Evolutionary conservation across 75 land plant species (phyloP), one percentile per base, ranked within the genome.

Genomic region (Cryptomeria japonica): DNA sequence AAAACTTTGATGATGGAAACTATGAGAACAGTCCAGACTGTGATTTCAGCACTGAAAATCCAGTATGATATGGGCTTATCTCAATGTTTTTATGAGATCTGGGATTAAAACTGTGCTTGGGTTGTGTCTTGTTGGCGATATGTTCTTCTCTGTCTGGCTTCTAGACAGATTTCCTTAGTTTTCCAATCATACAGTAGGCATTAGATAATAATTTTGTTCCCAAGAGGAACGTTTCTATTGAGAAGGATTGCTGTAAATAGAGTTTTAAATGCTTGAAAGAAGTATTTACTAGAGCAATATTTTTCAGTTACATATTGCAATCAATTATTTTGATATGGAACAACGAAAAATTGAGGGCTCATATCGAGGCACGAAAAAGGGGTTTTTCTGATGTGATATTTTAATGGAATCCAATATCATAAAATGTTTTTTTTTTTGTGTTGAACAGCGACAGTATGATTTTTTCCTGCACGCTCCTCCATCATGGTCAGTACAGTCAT

Each of bases 1-100:
- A 49, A 46, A 88, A 83, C 61, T 88, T 88, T 39, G 88, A 88
- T 56, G 86, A 88, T 84, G 88, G 88, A 36, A 31, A 70, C 32
- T 51, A 14, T 9, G 46, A 87, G 22, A 34, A 36, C 16, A 18
- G 18, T 76, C 19, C 38, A 76, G 25, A 79, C 2, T 14, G 39
- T 79, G 28, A 9, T 4, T 22, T 58, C 1, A 58, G 22, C 25
- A 22, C 6, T 58, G 64, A 3, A 58, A 22, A 18, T 19, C 6
- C 64, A 18, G 64, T 58, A 19, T 58, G 15, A 58, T 22, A 22
- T 18, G 19, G 25, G 25, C 1, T 49, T 51, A 58, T 18, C 64
- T 18, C 64, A 58, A 22, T 25, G 64, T 0, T 58, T 18, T 22
- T 22, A 58, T 58, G 1, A 58, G 25, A 58, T 58, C 25, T 18